Evolutionary conservation across 768 basidiomycete genomes (phyloP).

Genomic region (Pisolithus sp.): DNA sequence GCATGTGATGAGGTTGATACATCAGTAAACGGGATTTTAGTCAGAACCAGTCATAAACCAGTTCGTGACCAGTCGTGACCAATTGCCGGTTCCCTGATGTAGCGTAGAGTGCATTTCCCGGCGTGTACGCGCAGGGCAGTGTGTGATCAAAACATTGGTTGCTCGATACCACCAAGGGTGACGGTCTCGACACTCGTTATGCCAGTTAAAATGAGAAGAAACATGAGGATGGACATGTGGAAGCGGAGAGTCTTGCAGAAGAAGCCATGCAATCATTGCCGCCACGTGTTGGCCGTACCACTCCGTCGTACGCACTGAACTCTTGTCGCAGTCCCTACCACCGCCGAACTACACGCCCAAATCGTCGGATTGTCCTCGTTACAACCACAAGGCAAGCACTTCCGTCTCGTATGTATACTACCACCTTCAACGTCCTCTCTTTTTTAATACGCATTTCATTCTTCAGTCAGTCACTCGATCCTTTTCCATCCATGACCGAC

Average conservation of each 20-base stretch:
- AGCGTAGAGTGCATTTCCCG: too few relatives aligned
- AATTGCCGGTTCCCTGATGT: too few relatives aligned
- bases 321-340: constrained; percentile 10
- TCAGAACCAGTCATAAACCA: too few relatives aligned
- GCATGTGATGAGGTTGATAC: too few relatives aligned
- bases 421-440: not conserved
- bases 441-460: not conserved
- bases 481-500: constrained; percentile 40
- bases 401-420: constrained; percentile 21
- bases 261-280: not conserved
- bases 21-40: too few relatives aligned
- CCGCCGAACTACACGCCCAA: constrained; percentile 10
- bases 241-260: not conserved
- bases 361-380: constrained; percentile 10
- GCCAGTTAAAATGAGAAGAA: not conserved
- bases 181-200: not conserved
- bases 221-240: constrained; percentile 5
- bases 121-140: too few relatives aligned
- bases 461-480: not conserved
- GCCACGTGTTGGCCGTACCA: constrained; percentile 10
- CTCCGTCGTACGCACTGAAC: constrained; percentile 6
- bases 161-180: not conserved
- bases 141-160: too few relatives aligned
- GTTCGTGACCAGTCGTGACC: too few relatives aligned
- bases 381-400: constrained; percentile 22